Percentiles rank a stretch among this genome's conserved stretches.
phyloP scores from a whole-genome alignment of 306 rosid genomes.

The Prunus padus region DNA sequence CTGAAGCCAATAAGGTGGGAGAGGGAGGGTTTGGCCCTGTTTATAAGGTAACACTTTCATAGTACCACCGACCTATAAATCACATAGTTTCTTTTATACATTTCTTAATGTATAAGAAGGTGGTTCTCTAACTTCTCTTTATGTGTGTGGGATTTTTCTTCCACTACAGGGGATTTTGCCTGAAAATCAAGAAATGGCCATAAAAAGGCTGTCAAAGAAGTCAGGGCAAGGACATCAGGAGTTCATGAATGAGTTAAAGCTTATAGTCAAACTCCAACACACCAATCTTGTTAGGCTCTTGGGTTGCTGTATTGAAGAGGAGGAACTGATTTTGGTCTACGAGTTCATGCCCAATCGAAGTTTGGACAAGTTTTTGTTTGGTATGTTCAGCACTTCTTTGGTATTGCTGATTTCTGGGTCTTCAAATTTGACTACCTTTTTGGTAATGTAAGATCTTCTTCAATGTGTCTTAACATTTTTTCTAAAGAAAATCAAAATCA shows the following conservation, averaged over 20 bases:
- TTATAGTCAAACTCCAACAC: slow-evolving; percentile 52
- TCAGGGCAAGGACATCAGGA: slow-evolving; percentile 51
- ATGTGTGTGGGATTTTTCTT: neutral
- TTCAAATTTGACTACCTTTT: neutral
- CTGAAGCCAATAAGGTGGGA: slow-evolving; percentile 48
- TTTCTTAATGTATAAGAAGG: neutral
- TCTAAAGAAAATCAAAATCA: no score
- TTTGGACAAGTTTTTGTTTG: neutral
- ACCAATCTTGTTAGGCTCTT: slow-evolving; percentile 47
- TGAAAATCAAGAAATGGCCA: slow-evolving; percentile 38
- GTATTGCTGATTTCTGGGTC: neutral
- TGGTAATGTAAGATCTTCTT: neutral
- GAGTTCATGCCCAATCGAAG: slow-evolving; percentile 2
- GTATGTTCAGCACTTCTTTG: neutral
- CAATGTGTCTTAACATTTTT: no score
- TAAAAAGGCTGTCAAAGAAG: slow-evolving; percentile 45
- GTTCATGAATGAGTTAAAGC: slow-evolving; percentile 40
- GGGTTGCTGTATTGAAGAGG: slow-evolving; percentile 2
- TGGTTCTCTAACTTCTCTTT: neutral
- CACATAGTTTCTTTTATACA: neutral
- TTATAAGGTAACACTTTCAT: slow-evolving; percentile 36
- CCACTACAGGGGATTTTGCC: slow-evolving; percentile 33
- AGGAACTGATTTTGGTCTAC: neutral
- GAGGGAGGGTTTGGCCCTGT: slow-evolving; percentile 69
- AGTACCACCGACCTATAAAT: no score